Evolutionary conservation across 169 alveolate genomes (phyloP).

Genomic region (Plasmodium relictum): DNA sequence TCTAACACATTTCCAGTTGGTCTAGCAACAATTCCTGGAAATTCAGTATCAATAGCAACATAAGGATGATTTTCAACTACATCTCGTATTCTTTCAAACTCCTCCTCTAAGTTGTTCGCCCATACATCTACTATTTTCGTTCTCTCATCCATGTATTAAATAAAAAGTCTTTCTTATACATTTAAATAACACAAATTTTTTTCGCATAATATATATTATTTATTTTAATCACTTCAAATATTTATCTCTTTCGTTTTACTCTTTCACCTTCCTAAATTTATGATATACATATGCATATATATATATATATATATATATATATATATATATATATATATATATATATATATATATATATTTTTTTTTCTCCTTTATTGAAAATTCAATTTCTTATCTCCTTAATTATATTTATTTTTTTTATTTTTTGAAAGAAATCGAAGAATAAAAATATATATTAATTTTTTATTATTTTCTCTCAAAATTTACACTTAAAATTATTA

Average conservation of each 20-base stretch:
- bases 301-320: constrained; percentile 7
- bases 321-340: not conserved
- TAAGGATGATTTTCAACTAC: constrained; percentile 93
- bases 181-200: not conserved
- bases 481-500: too few relatives aligned
- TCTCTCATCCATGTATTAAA: constrained; percentile 88
- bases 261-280: constrained; percentile 5
- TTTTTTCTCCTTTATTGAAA: too few relatives aligned
- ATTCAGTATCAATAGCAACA: constrained; percentile 94
- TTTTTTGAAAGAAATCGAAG: too few relatives aligned
- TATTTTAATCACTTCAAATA: not conserved
- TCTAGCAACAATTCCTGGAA: constrained; percentile 95
- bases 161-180: constrained; percentile 20
- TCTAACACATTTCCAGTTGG: constrained; percentile 93
- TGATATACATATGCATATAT: constrained; percentile 7
- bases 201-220: constrained; percentile 15
- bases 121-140: constrained; percentile 90
- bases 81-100: constrained; percentile 91
- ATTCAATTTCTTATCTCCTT: too few relatives aligned
- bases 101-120: constrained; percentile 93
- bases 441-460: too few relatives aligned
- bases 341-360: too few relatives aligned
- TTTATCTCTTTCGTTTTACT: constrained; percentile 5
- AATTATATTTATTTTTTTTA: too few relatives aligned
- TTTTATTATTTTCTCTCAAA: too few relatives aligned